phyloP scores from a whole-genome alignment of 108 stramenopile genomes.

The Pseudonitzschia pungens region DNA sequence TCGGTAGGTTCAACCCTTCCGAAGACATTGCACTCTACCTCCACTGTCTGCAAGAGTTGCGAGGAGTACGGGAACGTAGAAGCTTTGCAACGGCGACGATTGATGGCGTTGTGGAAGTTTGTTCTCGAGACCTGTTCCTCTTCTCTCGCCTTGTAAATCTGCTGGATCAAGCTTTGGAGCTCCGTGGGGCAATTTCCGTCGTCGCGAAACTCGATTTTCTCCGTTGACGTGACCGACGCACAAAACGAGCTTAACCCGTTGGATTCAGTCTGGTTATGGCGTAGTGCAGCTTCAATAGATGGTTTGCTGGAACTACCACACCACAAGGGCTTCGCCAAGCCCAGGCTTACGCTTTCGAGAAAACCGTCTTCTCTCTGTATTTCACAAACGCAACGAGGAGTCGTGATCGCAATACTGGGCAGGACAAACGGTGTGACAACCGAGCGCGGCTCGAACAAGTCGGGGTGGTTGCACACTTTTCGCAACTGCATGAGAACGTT shows the following conservation, averaged over 20 bases:
- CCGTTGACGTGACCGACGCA: not conserved
- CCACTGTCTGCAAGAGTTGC: conserved; percentile 31
- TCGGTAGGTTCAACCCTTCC: conserved; percentile 35
- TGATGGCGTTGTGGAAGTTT: conserved; percentile 46
- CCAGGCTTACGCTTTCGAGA: conserved; percentile 44
- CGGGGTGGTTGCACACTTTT: conserved; percentile 99
- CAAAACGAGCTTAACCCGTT: conserved; percentile 27
- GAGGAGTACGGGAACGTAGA: conserved; percentile 52
- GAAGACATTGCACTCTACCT: conserved; percentile 45
- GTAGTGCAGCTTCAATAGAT: conserved; percentile 38
- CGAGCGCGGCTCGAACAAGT: conserved; percentile 96
- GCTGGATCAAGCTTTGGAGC: conserved; percentile 38
- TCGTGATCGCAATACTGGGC: conserved; percentile 49
- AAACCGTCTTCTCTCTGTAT: conserved; percentile 31
- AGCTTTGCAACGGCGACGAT: conserved; percentile 52
- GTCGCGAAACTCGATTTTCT: not conserved
- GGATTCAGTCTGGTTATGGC: conserved; percentile 47
- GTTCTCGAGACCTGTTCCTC: conserved; percentile 30
- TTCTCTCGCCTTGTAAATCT: conserved; percentile 33
- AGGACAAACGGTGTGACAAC: conserved; percentile 90
- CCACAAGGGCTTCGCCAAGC: conserved; percentile 58
- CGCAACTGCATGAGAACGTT: conserved; percentile 98
- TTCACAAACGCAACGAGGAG: conserved; percentile 7
- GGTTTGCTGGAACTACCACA: conserved; percentile 52
- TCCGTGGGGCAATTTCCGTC: conserved; percentile 37